These are phyloP conservation scores for Trametopsis cervina DNA, from an alignment of 768 basidiomycete species.

Conservation along the genomic window DNA sequence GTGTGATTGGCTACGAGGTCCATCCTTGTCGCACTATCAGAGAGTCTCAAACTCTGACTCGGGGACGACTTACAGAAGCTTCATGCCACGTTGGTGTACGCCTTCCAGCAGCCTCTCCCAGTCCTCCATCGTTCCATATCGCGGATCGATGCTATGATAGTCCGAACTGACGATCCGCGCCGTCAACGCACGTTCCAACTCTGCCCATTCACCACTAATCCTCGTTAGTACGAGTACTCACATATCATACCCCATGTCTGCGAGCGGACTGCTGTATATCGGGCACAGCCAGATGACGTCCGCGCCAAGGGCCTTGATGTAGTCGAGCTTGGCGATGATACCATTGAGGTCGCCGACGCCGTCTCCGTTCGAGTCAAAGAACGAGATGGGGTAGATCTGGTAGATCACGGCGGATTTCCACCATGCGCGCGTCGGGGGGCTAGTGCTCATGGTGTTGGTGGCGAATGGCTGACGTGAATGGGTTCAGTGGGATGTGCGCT, in stretches of 20 bases:
- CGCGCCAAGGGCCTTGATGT: conserved; percentile 61
- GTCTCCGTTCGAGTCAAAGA: conserved; percentile 66
- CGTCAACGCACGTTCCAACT: conserved; percentile 1
- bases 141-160: conserved; percentile 55
- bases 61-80: conserved; percentile 45
- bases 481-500: no score
- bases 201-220: no score
- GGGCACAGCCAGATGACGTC: conserved; percentile 67
- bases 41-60: background rate
- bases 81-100: conserved; percentile 59
- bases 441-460: background rate
- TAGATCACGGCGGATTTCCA: conserved; percentile 56
- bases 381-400: conserved; percentile 68
- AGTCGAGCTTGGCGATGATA: conserved; percentile 57
- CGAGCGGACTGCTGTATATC: conserved; percentile 61
- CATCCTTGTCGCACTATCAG: conserved; percentile 39
- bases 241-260: conserved; percentile 76
- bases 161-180: conserved; percentile 41
- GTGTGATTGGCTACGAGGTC: conserved; percentile 75
- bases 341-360: conserved; percentile 67
- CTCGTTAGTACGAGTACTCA: no score
- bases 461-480: no score
- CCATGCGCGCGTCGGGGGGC: conserved; percentile 30
- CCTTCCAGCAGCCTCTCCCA: conserved; percentile 50
- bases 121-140: conserved; percentile 58